Evolutionary conservation across 495 filamentous ascomycete genomes (phyloP).

Genomic region (Lophiotrema nucula): DNA sequence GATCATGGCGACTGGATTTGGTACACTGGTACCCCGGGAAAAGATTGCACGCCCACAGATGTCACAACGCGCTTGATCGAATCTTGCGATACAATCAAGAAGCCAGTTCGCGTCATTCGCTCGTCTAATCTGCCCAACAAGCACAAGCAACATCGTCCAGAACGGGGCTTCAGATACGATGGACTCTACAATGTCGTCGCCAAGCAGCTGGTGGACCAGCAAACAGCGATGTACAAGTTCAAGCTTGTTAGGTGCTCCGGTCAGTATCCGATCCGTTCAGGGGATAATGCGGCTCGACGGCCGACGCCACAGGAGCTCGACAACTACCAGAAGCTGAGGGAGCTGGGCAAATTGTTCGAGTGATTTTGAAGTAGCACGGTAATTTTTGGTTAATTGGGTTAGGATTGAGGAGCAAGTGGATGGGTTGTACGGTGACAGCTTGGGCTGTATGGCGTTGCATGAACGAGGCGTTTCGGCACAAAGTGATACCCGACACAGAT

Average conservation of each 20-base stretch:
- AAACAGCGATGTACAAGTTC: constrained; percentile 45
- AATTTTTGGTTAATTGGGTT: too few species aligned
- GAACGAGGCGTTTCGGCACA: too few species aligned
- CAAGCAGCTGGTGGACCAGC: constrained; percentile 39
- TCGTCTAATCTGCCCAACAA: constrained; percentile 36
- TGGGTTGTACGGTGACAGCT: too few species aligned
- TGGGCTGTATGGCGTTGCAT: too few species aligned
- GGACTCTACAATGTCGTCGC: constrained; percentile 52
- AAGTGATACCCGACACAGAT: too few species aligned
- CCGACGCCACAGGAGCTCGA: constrained; percentile 39
- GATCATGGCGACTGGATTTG: constrained; percentile 50
- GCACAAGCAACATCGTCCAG: constrained; percentile 46
- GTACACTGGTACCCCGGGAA: constrained; percentile 53
- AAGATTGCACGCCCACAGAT: constrained; percentile 35
- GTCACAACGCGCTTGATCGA: constrained; percentile 46
- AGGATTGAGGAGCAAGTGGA: too few species aligned
- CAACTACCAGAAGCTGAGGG: constrained; percentile 30
- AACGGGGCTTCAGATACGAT: constrained; percentile 55
- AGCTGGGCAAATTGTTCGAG: background rate
- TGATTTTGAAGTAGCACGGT: too few species aligned
- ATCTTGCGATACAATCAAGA: constrained; percentile 18
- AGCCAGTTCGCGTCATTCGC: constrained; percentile 52
- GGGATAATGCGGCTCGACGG: constrained; percentile 23
- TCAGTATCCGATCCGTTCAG: constrained; percentile 48
- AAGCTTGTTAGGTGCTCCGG: constrained; percentile 38